Percentiles rank a stretch among this genome's conserved stretches.
Evolutionary conservation across 305 asterid genomes (phyloP).

Genomic region (Solanum hybrid): DNA sequence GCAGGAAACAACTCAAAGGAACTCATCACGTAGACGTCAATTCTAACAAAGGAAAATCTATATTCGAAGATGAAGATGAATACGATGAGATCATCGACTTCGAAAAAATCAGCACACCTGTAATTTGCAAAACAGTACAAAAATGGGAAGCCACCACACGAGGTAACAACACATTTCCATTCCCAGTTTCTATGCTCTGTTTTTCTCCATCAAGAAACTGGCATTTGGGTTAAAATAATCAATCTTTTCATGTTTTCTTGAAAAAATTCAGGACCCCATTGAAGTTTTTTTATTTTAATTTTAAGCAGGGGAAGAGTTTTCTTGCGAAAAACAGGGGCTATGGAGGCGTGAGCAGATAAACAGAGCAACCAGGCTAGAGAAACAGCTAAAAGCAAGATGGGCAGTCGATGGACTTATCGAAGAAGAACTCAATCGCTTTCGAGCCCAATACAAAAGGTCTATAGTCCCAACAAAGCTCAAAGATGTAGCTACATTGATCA

Average conservation of each 20-base stretch:
- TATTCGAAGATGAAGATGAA: background rate
- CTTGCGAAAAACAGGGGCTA: slow-evolving; percentile 37
- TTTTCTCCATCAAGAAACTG: background rate
- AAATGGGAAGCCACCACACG: background rate
- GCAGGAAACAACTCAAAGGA: background rate
- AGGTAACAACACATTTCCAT: background rate
- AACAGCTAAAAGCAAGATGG: slow-evolving; percentile 64
- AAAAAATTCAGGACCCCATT: background rate
- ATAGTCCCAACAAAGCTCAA: slow-evolving; percentile 36
- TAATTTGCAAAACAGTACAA: background rate
- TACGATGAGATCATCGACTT: background rate
- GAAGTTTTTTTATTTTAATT: background rate
- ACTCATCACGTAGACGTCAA: background rate
- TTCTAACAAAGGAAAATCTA: background rate
- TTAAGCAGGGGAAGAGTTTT: slow-evolving; percentile 34
- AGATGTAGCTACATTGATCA: slow-evolving; percentile 45
- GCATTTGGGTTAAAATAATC: background rate
- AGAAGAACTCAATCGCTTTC: slow-evolving; percentile 41
- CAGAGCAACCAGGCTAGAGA: slow-evolving; percentile 57
- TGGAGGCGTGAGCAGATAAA: slow-evolving; percentile 65
- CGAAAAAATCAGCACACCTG: background rate
- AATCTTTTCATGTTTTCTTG: background rate
- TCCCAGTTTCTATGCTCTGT: background rate
- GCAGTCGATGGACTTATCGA: slow-evolving; percentile 53
- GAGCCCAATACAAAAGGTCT: slow-evolving; percentile 40